Percentiles rank a stretch among this genome's conserved stretches.
Evolutionary conservation across 1,284 basidiomycete species (phyloP).

Genomic region (Albatrellus sp.): DNA sequence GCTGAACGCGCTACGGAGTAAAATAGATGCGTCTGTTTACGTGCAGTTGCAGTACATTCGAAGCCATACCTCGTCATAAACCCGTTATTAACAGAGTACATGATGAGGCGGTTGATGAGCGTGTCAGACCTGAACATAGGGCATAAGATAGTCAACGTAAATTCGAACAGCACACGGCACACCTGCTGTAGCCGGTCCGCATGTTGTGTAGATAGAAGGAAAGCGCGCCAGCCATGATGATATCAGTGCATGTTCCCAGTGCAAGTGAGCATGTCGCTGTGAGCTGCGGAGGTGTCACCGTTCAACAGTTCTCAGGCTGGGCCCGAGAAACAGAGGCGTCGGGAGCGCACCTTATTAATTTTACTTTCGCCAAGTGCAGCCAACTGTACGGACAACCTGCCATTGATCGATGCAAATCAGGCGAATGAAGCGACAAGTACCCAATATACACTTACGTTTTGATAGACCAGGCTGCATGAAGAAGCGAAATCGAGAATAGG

Average conservation of each 20-base stretch:
- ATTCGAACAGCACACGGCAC: too few species aligned
- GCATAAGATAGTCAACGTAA: neutral
- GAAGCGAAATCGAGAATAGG: too few species aligned
- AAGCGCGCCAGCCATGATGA: conserved; percentile 32
- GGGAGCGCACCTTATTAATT: neutral
- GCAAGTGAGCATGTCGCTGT: conserved; percentile 31
- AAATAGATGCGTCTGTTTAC: too few species aligned
- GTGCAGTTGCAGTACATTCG: too few species aligned
- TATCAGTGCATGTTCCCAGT: conserved; percentile 32
- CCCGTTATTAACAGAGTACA: conserved; percentile 53
- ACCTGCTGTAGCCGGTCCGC: too few species aligned
- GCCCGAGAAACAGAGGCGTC: conserved; percentile 12
- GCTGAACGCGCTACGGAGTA: too few species aligned
- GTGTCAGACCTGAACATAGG: conserved; percentile 19
- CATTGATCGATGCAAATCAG: too few species aligned
- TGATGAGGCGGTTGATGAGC: too few species aligned
- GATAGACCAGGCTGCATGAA: conserved; percentile 6
- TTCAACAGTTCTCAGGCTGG: conserved; percentile 12
- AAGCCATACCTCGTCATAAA: conserved; percentile 50
- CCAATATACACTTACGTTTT: conserved; percentile 1
- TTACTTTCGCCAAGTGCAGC: neutral
- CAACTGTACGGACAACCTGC: conserved; percentile 24
- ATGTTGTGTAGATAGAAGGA: conserved; percentile 34
- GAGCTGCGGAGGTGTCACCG: too few species aligned
- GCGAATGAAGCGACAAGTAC: conserved; percentile 26